A percentile compares a stretch with the other conserved stretches of the same genome.
Evolutionary conservation across 2,329 filamentous ascomycete genomes (phyloP).

Genomic region (Hymenotorrendiella dingleyae): DNA sequence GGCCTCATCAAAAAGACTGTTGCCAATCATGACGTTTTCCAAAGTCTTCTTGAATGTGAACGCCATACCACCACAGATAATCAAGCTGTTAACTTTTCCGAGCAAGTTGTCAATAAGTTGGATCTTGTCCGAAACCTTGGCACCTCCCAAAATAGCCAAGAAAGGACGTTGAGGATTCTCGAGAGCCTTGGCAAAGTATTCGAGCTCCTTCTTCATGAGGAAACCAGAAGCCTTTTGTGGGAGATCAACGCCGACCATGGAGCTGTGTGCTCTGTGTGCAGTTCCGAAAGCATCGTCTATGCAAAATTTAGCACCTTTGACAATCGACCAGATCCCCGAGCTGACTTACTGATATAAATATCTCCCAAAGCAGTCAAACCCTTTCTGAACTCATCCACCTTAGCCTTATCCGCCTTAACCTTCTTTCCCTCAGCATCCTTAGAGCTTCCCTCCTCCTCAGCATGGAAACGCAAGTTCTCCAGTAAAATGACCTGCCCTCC

Average conservation of each 20-base stretch:
- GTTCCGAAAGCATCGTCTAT: slow-evolving; percentile 97
- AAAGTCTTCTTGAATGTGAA: slow-evolving; percentile 99
- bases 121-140: slow-evolving; percentile 99
- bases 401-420: slow-evolving; percentile 91
- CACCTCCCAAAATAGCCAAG: slow-evolving; percentile 95
- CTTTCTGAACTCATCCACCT: slow-evolving; percentile 91
- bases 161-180: slow-evolving; percentile 92
- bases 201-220: slow-evolving; percentile 99
- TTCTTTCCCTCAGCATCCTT: slow-evolving; percentile 96
- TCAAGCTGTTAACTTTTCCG: slow-evolving; percentile 93
- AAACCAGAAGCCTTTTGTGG: slow-evolving; percentile 97
- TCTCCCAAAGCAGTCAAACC: slow-evolving; percentile 91
- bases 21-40: slow-evolving; percentile 81
- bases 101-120: slow-evolving; percentile 98
- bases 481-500: slow-evolving; percentile 82
- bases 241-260: slow-evolving; percentile 95
- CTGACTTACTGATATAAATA: slow-evolving; percentile 81
- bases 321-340: background rate
- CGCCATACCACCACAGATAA: slow-evolving; percentile 97
- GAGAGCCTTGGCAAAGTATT: slow-evolving; percentile 97
- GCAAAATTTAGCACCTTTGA: slow-evolving; percentile 11
- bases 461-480: slow-evolving; percentile 97
- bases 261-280: slow-evolving; percentile 96
- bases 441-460: slow-evolving; percentile 93
- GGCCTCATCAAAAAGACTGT: slow-evolving; percentile 87